Conservation (phyloP, 805 yeast species). For the Myxozyma nipponensis region DNA sequence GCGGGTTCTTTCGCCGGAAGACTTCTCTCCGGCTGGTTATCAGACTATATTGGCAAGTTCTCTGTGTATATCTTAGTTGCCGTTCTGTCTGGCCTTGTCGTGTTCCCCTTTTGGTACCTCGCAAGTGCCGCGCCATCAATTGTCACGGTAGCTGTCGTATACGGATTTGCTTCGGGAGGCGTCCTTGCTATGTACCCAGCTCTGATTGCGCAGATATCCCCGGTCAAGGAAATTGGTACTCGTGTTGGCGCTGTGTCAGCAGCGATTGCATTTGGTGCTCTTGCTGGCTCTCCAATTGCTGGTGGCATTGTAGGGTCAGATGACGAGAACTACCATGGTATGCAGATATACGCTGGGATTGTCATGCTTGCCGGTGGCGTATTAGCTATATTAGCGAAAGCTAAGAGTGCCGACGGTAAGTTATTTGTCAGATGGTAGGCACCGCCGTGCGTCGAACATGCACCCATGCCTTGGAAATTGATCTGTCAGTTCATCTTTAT, state of each 20-base stretch:
- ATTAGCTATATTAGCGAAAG: conserved; percentile 21
- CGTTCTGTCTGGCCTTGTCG: conserved; percentile 34
- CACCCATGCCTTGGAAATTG: too few species aligned
- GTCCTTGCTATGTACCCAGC: conserved; percentile 37
- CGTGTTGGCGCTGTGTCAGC: conserved; percentile 61
- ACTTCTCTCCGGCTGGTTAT: conserved; percentile 46
- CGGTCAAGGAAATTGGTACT: conserved; percentile 34
- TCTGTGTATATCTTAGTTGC: conserved; percentile 40
- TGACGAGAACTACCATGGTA: conserved; percentile 16
- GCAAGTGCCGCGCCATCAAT: conserved; percentile 9
- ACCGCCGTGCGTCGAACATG: too few species aligned
- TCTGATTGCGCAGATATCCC: conserved; percentile 33
- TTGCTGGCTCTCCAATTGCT: conserved; percentile 36
- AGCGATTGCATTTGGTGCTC: conserved; percentile 50
- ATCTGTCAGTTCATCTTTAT: too few species aligned
- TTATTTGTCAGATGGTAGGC: conserved; percentile 10
- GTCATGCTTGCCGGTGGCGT: conserved; percentile 25
- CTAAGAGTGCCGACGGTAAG: conserved; percentile 19
- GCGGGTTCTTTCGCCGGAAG: conserved; percentile 49
- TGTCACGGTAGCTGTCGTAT: conserved; percentile 33
- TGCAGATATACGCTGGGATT: conserved; percentile 29
- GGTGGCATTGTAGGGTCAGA: conserved; percentile 30
- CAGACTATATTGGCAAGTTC: conserved; percentile 48
- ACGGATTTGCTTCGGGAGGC: conserved; percentile 39
- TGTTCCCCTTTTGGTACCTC: conserved; percentile 29